Base-by-base conservation (phyloP, 75 land plant genomes). In the Chamaecyparis obtusa region DNA sequence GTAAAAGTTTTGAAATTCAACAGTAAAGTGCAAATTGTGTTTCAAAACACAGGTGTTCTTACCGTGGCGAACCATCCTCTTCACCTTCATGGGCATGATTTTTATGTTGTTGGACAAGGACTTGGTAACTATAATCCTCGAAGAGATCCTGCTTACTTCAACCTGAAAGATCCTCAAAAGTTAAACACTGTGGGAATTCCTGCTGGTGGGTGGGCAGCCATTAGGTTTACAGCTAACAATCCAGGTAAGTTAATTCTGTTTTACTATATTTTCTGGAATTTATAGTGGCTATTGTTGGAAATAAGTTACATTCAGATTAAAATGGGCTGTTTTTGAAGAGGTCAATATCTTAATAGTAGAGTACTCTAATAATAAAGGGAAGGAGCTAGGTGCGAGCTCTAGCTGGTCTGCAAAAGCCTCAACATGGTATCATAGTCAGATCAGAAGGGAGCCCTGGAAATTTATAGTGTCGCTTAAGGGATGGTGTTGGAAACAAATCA, bases 51-150 rank as follows among this genome's bases (percentile, higher is more conserved):
- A 27, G 39, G 85, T 30, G 83, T 91, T 19, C 15, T 92, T 32
- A 81, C 67, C 0, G 86, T 79, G 3, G 94, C 92, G 86, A 92
- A 89, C 83, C 95, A 93, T 86, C 95, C 95, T 24, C 44, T 91
- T 74, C 94, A 93, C 51, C 88, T 93, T 16, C 94, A 93, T 87
- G 94, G 93, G 16, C 86, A 88, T 84, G 89, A 90, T 85, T 94
- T 94, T 88, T 93, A 88, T 77, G 85, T 93, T 1, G 92, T 94
- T 15, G 95, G 92, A n/a, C 85, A 43, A 27, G 93, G 95, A 10
- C 81, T 87, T 49, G 95, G 95, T 16, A 92, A 92, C 75, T 93
- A 88, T 43, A 86, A 93, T 83, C 87, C 89, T 24, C 71, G 21
- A 16, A 79, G 64, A 17, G 91, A 86, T 72, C 91, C 91, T 67